Conservation (phyloP, 352 stramenopile species). For the Elongisporangium anandrum region DNA sequence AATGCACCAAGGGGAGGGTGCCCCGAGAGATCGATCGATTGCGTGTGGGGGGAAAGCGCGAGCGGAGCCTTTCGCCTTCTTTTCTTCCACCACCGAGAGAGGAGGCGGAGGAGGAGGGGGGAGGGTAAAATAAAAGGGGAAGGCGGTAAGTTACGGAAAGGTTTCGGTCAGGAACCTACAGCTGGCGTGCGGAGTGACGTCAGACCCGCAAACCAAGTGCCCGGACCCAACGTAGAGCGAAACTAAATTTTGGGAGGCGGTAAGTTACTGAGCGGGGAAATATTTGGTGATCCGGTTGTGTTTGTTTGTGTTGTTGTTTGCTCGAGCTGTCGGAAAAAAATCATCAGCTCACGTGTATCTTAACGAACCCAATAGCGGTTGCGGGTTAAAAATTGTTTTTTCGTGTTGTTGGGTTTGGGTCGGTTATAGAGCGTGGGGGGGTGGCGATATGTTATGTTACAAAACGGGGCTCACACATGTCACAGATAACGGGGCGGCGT, state of each 20-base stretch:
- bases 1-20: background rate
- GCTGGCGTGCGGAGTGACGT: background rate
- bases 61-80: conserved; percentile 2
- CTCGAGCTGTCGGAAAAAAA: background rate
- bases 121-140: background rate
- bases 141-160: background rate
- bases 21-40: background rate
- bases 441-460: background rate
- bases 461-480: background rate
- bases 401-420: background rate
- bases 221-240: background rate
- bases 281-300: background rate
- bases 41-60: conserved; percentile 1
- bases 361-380: background rate
- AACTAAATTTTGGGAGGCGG: background rate
- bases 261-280: background rate
- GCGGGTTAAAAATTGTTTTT: background rate
- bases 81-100: background rate
- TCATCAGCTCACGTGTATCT: background rate
- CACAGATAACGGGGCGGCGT: background rate
- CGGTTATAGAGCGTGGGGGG: background rate
- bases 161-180: background rate
- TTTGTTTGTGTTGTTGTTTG: background rate
- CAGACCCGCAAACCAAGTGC: background rate
- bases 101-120: background rate